Conservation (phyloP, 345 rosid genomes). For the Eucalyptus sideroxylon region DNA sequence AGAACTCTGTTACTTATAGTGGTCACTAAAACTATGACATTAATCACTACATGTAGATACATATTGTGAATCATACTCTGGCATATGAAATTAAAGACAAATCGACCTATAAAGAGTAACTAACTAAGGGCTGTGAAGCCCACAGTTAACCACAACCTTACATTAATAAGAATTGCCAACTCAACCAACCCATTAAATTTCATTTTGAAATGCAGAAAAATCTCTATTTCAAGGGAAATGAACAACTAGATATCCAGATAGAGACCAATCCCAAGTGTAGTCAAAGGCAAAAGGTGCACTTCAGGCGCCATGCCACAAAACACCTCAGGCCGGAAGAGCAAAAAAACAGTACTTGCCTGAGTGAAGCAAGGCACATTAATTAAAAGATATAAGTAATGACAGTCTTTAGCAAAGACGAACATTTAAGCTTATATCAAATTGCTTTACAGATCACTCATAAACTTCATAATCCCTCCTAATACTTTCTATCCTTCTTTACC, state of each 20-base stretch:
- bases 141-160: neutral
- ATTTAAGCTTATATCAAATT: neutral
- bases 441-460: neutral
- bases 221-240: neutral
- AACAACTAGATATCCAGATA: neutral
- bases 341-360: neutral
- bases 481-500: neutral
- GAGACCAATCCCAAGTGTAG: neutral
- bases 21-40: neutral
- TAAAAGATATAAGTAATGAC: neutral
- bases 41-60: neutral
- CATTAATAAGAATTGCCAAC: neutral
- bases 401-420: neutral
- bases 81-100: neutral
- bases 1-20: neutral
- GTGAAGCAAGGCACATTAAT: neutral
- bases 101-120: neutral
- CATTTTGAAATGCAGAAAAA: neutral
- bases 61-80: neutral
- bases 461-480: neutral
- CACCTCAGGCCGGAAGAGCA: neutral
- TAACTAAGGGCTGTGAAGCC: neutral
- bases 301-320: neutral
- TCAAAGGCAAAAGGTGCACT: neutral
- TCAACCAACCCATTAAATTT: neutral